phyloP scores from a whole-genome alignment of 2,329 filamentous ascomycete species.

The Alternaria gansuensis region DNA sequence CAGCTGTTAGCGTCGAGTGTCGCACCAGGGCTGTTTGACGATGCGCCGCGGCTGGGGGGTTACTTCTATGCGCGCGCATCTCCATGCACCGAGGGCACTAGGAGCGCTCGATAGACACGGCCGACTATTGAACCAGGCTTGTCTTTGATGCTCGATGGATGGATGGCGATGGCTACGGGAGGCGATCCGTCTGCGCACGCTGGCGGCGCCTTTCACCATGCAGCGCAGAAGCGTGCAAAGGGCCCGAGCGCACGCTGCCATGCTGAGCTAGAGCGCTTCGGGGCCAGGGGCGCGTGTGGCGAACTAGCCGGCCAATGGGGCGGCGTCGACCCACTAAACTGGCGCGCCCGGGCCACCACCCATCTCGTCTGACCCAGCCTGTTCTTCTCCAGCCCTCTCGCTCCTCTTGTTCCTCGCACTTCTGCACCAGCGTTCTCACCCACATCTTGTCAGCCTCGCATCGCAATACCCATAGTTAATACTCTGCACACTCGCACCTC shows the following conservation, averaged over 20 bases:
- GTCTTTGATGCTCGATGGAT: constrained; percentile 9
- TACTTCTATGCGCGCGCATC: constrained; percentile 9
- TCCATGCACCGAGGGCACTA: background rate
- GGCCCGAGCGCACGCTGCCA: constrained; percentile 11
- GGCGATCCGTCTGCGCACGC: constrained; percentile 13
- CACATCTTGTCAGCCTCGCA: constrained; percentile 38
- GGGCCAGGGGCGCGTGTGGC: constrained; percentile 18
- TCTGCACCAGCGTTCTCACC: constrained; percentile 28
- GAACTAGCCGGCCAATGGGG: constrained; percentile 15
- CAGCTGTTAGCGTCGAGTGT: constrained; percentile 34
- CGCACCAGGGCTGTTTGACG: constrained; percentile 41
- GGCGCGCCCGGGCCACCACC: constrained; percentile 15
- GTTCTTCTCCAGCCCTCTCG: constrained; percentile 24
- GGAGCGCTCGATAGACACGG: background rate
- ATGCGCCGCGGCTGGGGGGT: constrained; percentile 27
- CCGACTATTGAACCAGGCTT: constrained; percentile 1
- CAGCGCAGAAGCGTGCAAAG: constrained; percentile 14
- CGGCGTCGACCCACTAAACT: constrained; percentile 9
- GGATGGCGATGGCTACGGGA: constrained; percentile 8
- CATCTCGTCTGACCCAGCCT: constrained; percentile 21
- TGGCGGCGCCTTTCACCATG: constrained; percentile 13
- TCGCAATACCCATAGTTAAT: constrained; percentile 36
- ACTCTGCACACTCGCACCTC: constrained; percentile 23
- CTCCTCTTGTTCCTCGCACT: constrained; percentile 29
- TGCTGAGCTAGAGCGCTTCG: constrained; percentile 13